Base-by-base conservation (phyloP, 108 stramenopile species). In the Cyclotella sp. region DNA sequence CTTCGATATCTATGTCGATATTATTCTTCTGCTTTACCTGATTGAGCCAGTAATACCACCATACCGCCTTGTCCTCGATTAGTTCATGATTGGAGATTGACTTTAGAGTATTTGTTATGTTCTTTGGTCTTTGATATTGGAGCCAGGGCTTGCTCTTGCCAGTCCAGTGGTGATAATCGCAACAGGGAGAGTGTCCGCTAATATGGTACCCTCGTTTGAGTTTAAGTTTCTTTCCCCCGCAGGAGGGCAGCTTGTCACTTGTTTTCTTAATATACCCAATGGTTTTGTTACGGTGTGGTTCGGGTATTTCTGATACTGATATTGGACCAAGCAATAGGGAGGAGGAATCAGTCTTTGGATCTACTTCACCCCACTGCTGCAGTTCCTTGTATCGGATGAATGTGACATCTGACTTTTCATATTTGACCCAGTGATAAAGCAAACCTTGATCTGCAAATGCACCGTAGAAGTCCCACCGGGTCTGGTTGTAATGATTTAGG, bases 401-500 rank as follows among this genome's bases (percentile, higher is more conserved):
- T 15, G 84, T 74, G 22, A 87, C 83, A 26, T 76, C 57, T 52
- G 78, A 63, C 44, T 81, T 55, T 51, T 75, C 68, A 46, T 75
- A 87, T 19, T 84, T 81, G 3, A 83, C 81, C 72, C 70, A 81
- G 44, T 86, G 70, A 59, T 82, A 82, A 43, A 90, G 47, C 4
- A 90, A 24, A 19, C 87, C 90, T 68, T 90, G 90, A 57, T 90
- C 90, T 2, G 79, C 70, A 72, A 59, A 69, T 5, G 70, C 80
- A 1, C 53, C 80, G 73, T 85, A 72, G 60, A 74, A 90, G 10
- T 71, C 57, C 87, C 90, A 88, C 75, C 34, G 69, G 40, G 68
- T 63, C 67, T 21, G 39, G 13, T 52, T 41, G 52, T 46, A 16
- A 24, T 24, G 3, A 9, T 46, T 4, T 13, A 73, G 47, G n/a